phyloP scores from a whole-genome alignment of 331 rosid genomes.

The Quercus lobata region DNA sequence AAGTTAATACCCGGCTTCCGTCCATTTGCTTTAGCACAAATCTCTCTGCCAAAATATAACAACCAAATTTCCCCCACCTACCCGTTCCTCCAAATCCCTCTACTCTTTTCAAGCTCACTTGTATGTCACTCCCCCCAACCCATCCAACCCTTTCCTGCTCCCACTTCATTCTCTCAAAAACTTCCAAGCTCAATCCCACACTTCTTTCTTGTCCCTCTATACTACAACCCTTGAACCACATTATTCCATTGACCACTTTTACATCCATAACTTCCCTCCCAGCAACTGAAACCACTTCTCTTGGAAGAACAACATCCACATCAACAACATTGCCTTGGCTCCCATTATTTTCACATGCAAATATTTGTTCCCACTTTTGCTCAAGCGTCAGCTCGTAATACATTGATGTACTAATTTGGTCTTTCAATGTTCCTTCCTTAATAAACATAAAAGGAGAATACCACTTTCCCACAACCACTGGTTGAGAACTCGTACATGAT shows the following conservation, averaged over 20 bases:
- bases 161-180: constrained; percentile 42
- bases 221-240: constrained; percentile 22
- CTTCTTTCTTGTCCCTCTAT: constrained; percentile 35
- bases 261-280: constrained; percentile 38
- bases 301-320: constrained; percentile 48
- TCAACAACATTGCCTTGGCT: constrained; percentile 21
- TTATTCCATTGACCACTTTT: constrained; percentile 14
- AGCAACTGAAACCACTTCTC: constrained; percentile 40
- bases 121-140: too few species aligned
- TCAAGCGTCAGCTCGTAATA: constrained; percentile 49
- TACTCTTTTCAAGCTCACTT: too few species aligned
- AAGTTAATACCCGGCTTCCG: constrained; percentile 35
- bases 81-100: too few species aligned
- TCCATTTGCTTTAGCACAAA: constrained; percentile 52
- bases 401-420: constrained; percentile 47
- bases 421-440: constrained; percentile 46
- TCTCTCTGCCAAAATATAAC: constrained; percentile 45
- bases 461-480: constrained; percentile 77
- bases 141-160: too few species aligned
- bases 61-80: too few species aligned
- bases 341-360: constrained; percentile 18
- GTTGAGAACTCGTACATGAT: constrained; percentile 6
- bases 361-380: too few species aligned
- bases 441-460: constrained; percentile 74
- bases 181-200: constrained; percentile 35